These are phyloP conservation scores for Primulina eburnea DNA, from an alignment of 257 asterid genomes.

Conservation along the genomic window DNA sequence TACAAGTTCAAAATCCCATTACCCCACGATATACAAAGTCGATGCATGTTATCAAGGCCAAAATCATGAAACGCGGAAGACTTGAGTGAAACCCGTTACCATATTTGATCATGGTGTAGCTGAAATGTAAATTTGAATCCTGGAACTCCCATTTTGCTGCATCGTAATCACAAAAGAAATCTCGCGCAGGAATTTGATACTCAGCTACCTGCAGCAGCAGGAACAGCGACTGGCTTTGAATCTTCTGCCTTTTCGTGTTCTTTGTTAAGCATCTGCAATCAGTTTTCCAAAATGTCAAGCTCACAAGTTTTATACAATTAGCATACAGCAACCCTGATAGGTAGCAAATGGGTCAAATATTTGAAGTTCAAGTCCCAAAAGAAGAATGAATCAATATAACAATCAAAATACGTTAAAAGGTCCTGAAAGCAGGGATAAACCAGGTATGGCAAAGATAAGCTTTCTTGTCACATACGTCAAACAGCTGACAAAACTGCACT, in stretches of 20 bases:
- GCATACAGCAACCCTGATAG: not conserved
- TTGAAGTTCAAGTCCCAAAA: not conserved
- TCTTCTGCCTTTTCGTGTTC: slow-evolving; percentile 93
- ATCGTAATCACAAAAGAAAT: not conserved
- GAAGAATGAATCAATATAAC: too few species aligned
- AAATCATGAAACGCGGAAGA: not conserved
- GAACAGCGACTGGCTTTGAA: slow-evolving; percentile 66
- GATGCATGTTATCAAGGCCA: not conserved
- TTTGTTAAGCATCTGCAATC: slow-evolving; percentile 82
- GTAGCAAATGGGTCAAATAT: not conserved
- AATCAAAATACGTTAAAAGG: too few species aligned
- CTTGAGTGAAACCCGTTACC: not conserved
- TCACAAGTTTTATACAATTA: not conserved
- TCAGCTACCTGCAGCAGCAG: slow-evolving; percentile 69
- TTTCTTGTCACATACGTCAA: too few species aligned
- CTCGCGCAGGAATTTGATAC: not conserved
- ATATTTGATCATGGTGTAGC: not conserved
- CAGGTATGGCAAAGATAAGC: too few species aligned
- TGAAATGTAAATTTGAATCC: not conserved
- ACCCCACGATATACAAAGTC: not conserved
- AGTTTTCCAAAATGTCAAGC: slow-evolving; percentile 11
- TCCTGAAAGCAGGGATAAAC: too few species aligned
- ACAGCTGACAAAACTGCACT: too few species aligned
- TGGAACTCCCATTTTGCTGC: not conserved
- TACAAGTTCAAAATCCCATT: not conserved